A percentile compares a stretch with the other conserved stretches of the same genome.
These are phyloP conservation scores for Pseudevernia furfuracea DNA, from an alignment of 495 filamentous ascomycete genomes.

Conservation along the genomic window DNA sequence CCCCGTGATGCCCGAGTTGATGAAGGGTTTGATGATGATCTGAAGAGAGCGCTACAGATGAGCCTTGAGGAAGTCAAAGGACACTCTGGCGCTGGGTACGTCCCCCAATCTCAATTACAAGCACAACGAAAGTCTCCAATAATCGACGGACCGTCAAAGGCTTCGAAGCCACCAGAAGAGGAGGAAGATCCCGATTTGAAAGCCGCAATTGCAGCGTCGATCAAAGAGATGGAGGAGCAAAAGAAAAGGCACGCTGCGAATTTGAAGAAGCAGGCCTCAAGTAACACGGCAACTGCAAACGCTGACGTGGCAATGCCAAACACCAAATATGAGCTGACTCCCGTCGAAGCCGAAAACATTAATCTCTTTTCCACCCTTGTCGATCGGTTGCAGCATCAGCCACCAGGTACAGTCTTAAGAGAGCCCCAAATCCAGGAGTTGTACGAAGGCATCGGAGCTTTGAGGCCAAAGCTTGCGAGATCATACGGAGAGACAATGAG, in stretches of 20 bases:
- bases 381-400: constrained; percentile 88
- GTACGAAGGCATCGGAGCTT: constrained; percentile 88
- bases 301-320: constrained; percentile 51
- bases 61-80: constrained; percentile 86
- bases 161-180: constrained; percentile 45
- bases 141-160: constrained; percentile 32
- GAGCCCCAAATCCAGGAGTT: constrained; percentile 97
- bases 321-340: constrained; percentile 90
- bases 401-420: constrained; percentile 85
- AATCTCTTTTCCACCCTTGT: constrained; percentile 93
- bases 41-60: constrained; percentile 90
- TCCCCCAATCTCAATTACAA: constrained; percentile 50
- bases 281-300: constrained; percentile 37
- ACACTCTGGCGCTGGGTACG: constrained; percentile 56
- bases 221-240: constrained; percentile 96
- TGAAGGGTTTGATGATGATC: constrained; percentile 89
- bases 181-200: constrained; percentile 91
- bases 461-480: constrained; percentile 87
- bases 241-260: constrained; percentile 80
- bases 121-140: constrained; percentile 33
- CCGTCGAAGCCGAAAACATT: constrained; percentile 93
- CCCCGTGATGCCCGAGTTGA: constrained; percentile 77
- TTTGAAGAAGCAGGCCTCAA: constrained; percentile 62
- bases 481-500: constrained; percentile 99
- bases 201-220: constrained; percentile 91